phyloP scores from a whole-genome alignment of 2,329 filamentous ascomycete genomes.

The Remersonia thermophila region DNA sequence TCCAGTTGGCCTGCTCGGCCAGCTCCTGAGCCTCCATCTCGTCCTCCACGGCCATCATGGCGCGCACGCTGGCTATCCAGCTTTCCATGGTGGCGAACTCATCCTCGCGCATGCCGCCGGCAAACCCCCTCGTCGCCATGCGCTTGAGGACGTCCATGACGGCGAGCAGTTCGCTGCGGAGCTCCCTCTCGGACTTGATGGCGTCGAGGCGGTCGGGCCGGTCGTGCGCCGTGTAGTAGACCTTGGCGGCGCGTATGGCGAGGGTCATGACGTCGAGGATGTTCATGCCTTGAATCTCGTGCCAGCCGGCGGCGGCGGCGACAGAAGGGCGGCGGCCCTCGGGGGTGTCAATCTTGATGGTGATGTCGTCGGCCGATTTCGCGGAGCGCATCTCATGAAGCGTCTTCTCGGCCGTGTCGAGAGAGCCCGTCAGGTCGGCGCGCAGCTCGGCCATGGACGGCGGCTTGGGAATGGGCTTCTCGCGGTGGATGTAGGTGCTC shows the following conservation, averaged over 20 bases:
- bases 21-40: conserved; percentile 61
- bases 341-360: conserved; percentile 8
- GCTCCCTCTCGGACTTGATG: conserved; percentile 76
- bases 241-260: conserved; percentile 88
- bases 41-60: conserved; percentile 66
- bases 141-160: conserved; percentile 87
- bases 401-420: conserved; percentile 57
- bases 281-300: conserved; percentile 82
- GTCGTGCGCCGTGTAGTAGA: conserved; percentile 92
- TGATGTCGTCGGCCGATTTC: conserved; percentile 20
- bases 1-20: conserved; percentile 60
- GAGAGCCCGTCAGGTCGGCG: conserved; percentile 48
- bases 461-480: conserved; percentile 69
- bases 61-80: conserved; percentile 71
- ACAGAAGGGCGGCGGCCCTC: conserved; percentile 18
- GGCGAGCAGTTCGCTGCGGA: conserved; percentile 70
- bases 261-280: conserved; percentile 86
- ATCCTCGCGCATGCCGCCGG: conserved; percentile 64
- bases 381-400: conserved; percentile 45
- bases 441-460: conserved; percentile 74
- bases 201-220: conserved; percentile 71
- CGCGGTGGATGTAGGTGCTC: conserved; percentile 84
- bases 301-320: conserved; percentile 48
- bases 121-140: conserved; percentile 80
- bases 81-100: conserved; percentile 63